Base-by-base conservation (phyloP, 176 grass and related monocot species). In the Aegilops speltoides region DNA sequence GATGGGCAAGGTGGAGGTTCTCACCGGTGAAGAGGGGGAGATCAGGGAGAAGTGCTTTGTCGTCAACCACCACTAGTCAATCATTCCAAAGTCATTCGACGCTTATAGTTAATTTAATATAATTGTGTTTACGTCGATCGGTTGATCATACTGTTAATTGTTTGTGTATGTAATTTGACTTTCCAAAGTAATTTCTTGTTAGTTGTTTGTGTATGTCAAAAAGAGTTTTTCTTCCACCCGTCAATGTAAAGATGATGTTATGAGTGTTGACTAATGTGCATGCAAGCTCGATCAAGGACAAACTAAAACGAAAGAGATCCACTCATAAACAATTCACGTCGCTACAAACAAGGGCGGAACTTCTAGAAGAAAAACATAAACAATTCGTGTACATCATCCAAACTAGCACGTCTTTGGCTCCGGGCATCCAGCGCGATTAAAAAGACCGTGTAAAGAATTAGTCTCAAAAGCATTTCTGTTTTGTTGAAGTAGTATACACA, bases 1-100 rank as follows among this genome's bases (percentile, higher is more conserved):
- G 57, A 38, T 90, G 52, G 84, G 84, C 13, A 19, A 31, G 0
- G 2, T 90, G n/a, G 12, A 78, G 13, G 88, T 86, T 64, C 88
- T 90, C 46, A 86, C 84, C 0, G 88, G 84, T 2, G 2, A 78
- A 10, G 22, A 73, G 12, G 88, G 84, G 6, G 88, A 86, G 79
- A 90, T 90, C 22, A 82, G 88, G 38, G 83, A 86, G 36, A 86
- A 83, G 28, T 86, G 88, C 38, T 83, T 40, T 40, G 26, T 48
- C 69, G 19, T 89, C 20, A 89, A 89, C 82, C 29, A 16, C 22
- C 29, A 62, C 37, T 78, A 88, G 24, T 57, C 9, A 15, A 45
- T 48, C 6, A 20, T 1, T 26, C 0, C 4, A 9, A 15, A 48
- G 8, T 8, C 2, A 29, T 23, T 68, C 62, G 0, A 67, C 14